Evolutionary conservation across 805 yeast genomes (phyloP), one percentile per base, ranked within the genome.

Genomic region (Monosporozyma servazzii): DNA sequence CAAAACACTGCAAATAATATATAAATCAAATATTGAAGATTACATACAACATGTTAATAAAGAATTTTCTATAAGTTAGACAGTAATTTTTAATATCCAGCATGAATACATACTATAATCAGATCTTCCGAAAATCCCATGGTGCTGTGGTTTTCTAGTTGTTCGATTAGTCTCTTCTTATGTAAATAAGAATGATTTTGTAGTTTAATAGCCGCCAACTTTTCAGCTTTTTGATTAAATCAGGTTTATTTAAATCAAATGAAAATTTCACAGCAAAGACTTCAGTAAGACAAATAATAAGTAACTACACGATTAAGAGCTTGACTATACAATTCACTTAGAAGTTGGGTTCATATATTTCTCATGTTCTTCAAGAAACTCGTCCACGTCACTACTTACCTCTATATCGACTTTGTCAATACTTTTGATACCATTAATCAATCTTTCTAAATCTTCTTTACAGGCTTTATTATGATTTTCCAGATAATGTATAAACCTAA

Each of bases 1-100:
- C 63, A 41, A 63, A 49, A 41, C 63, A 54, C 65, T 62, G 11
- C 9, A 30, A 30, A 30, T 30, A 30, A 4, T 30, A 27, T 27
- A 27, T 9, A 27, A 6, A 29, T 29, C 17, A 15, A 25, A 47
- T 23, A 11, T 18, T 20, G n/a, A 18, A 33, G 33, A 27, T 17
- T 20, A 15, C 48, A 42, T 45, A 47, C 41, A 20, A 21, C 21
- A 25, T 31, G 51, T 43, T 30, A 43, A 36, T 10, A 31, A 44
- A 33, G 33, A 41, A 30, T 29, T 25, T 10, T 15, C 21, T 30
- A 40, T 13, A 48, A 15, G 3, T 33, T n/a, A 23, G 13, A 15
- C 25, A 11, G 10, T 20, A 18, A 13, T 33, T 33, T 6, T 17
- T 33, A 33, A 31, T 27, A 21, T 20, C 15, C 30, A 18, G 3